A percentile compares a stretch with the other conserved stretches of the same genome.
These are phyloP conservation scores for Arabis alpina DNA, from an alignment of 345 rosid species.

Conservation along the genomic window DNA sequence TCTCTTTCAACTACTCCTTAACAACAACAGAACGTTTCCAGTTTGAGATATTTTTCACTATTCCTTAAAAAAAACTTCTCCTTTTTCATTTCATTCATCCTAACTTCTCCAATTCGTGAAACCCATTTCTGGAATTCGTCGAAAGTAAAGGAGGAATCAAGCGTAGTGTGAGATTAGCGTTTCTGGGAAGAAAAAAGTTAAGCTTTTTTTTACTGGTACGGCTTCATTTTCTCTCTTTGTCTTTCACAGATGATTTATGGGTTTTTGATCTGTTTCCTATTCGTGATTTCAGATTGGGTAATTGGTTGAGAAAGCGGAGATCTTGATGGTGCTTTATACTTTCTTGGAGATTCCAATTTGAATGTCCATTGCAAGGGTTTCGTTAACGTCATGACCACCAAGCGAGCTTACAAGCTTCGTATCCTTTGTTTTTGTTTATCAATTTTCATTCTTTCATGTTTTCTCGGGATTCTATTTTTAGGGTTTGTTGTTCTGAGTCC, in stretches of 20 bases:
- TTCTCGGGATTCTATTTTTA: constrained; percentile 19
- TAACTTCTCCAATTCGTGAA: neutral
- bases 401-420: constrained; percentile 99
- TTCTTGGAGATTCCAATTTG: constrained; percentile 36
- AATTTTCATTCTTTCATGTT: neutral
- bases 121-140: neutral
- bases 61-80: constrained; percentile 14
- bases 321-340: constrained; percentile 36
- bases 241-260: constrained; percentile 24
- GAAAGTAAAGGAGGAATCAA: neutral
- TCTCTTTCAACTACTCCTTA: constrained; percentile 19
- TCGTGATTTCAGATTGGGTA: constrained; percentile 37
- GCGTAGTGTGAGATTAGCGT: constrained; percentile 4
- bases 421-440: constrained; percentile 50
- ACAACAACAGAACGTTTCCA: constrained; percentile 21
- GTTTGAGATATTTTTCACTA: neutral
- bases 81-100: constrained; percentile 5
- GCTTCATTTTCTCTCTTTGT: constrained; percentile 4
- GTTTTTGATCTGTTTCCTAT: constrained; percentile 20
- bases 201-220: constrained; percentile 27
- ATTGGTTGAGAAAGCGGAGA: constrained; percentile 36
- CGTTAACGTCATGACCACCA: constrained; percentile 77
- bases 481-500: constrained; percentile 26
- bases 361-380: constrained; percentile 57
- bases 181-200: constrained; percentile 20